Evolutionary conservation across 176 grass and related monocot genomes (phyloP).

Genomic region (Themeda triandra): DNA sequence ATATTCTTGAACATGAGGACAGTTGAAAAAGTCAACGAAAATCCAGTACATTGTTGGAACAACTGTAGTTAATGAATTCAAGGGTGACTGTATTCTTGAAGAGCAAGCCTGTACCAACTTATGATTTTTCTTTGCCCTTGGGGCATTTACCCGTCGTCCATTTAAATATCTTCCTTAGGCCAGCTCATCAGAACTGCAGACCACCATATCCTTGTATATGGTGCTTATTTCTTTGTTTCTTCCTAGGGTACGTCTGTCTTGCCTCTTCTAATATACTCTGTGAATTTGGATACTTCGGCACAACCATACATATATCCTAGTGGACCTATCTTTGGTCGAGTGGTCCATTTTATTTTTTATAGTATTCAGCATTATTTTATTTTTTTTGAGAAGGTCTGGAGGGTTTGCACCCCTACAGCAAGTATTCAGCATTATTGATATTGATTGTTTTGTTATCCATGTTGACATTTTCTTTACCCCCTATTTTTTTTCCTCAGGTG

Average conservation of each 20-base stretch:
- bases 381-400: too few species aligned
- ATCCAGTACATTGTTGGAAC: neutral
- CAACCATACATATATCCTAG: neutral
- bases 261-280: neutral
- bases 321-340: too few species aligned
- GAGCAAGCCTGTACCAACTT: neutral
- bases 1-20: neutral
- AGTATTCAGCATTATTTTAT: too few species aligned
- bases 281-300: neutral
- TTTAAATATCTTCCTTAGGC: too few species aligned
- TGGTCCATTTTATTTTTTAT: too few species aligned
- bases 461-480: too few species aligned
- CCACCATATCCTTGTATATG: neutral
- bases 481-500: too few species aligned
- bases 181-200: neutral
- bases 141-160: too few species aligned
- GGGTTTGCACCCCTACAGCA: too few species aligned
- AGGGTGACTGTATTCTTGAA: constrained; percentile 1
- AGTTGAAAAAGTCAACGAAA: neutral
- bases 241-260: neutral
- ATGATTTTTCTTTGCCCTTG: too few species aligned
- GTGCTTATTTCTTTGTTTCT: neutral
- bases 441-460: too few species aligned
- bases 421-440: too few species aligned
- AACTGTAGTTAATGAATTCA: constrained; percentile 5